A percentile compares a stretch with the other conserved stretches of the same genome.
Evolutionary conservation across 2,329 filamentous ascomycete species (phyloP).

Genomic region (Lasiodiplodia hormozganensis): DNA sequence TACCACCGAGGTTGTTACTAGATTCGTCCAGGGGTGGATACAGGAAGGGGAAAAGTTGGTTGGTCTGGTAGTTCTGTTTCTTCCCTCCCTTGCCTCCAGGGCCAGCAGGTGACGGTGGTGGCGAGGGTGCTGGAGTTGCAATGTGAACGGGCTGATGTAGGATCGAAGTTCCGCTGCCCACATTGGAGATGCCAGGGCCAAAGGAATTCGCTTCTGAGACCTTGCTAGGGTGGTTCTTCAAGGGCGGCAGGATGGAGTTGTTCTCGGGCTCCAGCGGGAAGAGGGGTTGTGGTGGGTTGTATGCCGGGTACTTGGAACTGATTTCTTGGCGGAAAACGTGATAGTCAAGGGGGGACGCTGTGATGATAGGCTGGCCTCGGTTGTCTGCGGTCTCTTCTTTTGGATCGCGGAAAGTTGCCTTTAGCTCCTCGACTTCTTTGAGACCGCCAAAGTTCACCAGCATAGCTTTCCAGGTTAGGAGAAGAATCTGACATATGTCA

Average conservation of each 20-base stretch:
- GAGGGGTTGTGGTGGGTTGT: slow-evolving; percentile 83
- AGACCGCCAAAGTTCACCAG: slow-evolving; percentile 85
- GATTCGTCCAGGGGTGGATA: slow-evolving; percentile 90
- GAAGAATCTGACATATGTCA: slow-evolving; percentile 63
- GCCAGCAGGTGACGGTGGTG: slow-evolving; percentile 87
- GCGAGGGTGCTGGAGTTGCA: slow-evolving; percentile 95
- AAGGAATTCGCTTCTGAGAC: slow-evolving; percentile 57
- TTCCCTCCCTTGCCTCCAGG: slow-evolving; percentile 89
- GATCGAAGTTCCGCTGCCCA: slow-evolving; percentile 69
- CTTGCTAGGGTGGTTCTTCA: slow-evolving; percentile 74
- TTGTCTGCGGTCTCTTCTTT: slow-evolving; percentile 60
- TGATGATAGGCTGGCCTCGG: slow-evolving; percentile 79
- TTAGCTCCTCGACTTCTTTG: slow-evolving; percentile 74
- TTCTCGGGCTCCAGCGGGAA: slow-evolving; percentile 90
- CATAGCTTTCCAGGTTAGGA: slow-evolving; percentile 91
- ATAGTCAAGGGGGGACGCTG: slow-evolving; percentile 93
- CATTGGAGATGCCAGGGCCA: slow-evolving; percentile 59
- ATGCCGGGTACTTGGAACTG: slow-evolving; percentile 96
- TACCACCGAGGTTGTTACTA: slow-evolving; percentile 90
- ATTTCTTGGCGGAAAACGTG: slow-evolving; percentile 97
- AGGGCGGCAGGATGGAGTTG: slow-evolving; percentile 85
- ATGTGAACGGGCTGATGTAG: slow-evolving; percentile 97
- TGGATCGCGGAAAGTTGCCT: slow-evolving; percentile 70
- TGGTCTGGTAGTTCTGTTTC: slow-evolving; percentile 99
- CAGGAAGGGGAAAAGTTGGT: slow-evolving; percentile 97